A percentile compares a stretch with the other conserved stretches of the same genome.
These are phyloP conservation scores for Neophaeococcomyces aloes DNA, from an alignment of 2,329 filamentous ascomycete species.

Conservation along the genomic window DNA sequence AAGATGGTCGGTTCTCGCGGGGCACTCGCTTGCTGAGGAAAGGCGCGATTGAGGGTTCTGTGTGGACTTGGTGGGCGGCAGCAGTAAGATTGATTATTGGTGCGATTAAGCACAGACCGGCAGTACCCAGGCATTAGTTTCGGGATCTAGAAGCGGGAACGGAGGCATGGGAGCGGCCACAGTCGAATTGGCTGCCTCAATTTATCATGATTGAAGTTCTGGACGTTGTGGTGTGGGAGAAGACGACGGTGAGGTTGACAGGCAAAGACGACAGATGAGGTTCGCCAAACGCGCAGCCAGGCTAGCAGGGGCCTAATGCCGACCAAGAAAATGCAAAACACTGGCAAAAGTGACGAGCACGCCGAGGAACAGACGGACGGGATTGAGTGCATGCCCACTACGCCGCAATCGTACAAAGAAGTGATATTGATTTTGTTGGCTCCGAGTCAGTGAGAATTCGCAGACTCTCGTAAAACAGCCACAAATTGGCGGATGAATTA, in stretches of 20 bases:
- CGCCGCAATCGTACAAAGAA: neutral
- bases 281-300: constrained; percentile 7
- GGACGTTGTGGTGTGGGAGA: constrained; percentile 7
- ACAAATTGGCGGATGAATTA: neutral
- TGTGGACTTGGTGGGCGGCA: constrained; percentile 7
- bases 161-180: constrained; percentile 19
- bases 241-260: constrained; percentile 14
- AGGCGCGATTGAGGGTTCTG: constrained; percentile 4
- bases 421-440: constrained; percentile 1
- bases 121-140: constrained; percentile 16
- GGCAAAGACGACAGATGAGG: constrained; percentile 7
- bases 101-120: constrained; percentile 11
- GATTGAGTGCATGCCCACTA: neutral
- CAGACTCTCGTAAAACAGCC: too few relatives aligned
- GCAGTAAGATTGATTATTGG: constrained; percentile 11
- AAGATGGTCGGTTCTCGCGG: constrained; percentile 5
- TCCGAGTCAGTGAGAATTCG: too few relatives aligned
- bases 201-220: constrained; percentile 7
- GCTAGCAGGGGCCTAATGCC: constrained; percentile 6
- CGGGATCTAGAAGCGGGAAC: constrained; percentile 22
- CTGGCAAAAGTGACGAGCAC: neutral
- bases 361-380: neutral
- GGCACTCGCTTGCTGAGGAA: constrained; percentile 6
- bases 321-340: constrained; percentile 2
- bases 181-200: constrained; percentile 2